These are phyloP conservation scores for Tulasnella sp. DNA, from an alignment of 768 basidiomycete species.

Conservation along the genomic window DNA sequence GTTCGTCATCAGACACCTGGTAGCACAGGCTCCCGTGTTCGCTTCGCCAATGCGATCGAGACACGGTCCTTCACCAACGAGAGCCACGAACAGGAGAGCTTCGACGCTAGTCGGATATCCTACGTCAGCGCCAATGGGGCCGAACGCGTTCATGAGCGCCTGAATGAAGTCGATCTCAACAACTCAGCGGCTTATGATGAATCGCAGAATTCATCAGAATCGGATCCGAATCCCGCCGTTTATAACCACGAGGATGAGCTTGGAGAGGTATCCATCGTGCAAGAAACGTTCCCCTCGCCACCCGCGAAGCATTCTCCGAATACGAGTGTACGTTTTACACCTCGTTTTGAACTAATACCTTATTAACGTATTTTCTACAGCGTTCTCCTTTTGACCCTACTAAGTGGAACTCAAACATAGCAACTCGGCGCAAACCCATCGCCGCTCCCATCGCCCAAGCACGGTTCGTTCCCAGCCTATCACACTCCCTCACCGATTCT, in stretches of 20 bases:
- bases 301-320: neutral
- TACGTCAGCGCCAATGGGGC: neutral
- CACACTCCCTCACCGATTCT: neutral
- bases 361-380: neutral
- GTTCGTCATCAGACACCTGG: conserved; percentile 6
- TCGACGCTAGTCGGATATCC: conserved; percentile 4
- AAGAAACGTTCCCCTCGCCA: too few species aligned
- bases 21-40: conserved; percentile 5
- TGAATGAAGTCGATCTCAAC: conserved; percentile 2
- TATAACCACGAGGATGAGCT: neutral
- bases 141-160: neutral
- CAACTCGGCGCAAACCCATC: neutral
- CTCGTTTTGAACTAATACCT: neutral
- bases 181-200: neutral
- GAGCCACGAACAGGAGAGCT: neutral
- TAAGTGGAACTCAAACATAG: conserved; percentile 7
- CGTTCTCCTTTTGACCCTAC: conserved; percentile 8
- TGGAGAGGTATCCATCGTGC: neutral
- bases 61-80: conserved; percentile 1
- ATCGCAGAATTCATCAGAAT: neutral
- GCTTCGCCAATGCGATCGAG: conserved; percentile 5
- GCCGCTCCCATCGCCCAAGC: neutral
- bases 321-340: neutral
- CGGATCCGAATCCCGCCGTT: neutral
- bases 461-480: neutral